Conservation (phyloP, 2,329 filamentous ascomycete species). For the Chalaropsis thielavioides region DNA sequence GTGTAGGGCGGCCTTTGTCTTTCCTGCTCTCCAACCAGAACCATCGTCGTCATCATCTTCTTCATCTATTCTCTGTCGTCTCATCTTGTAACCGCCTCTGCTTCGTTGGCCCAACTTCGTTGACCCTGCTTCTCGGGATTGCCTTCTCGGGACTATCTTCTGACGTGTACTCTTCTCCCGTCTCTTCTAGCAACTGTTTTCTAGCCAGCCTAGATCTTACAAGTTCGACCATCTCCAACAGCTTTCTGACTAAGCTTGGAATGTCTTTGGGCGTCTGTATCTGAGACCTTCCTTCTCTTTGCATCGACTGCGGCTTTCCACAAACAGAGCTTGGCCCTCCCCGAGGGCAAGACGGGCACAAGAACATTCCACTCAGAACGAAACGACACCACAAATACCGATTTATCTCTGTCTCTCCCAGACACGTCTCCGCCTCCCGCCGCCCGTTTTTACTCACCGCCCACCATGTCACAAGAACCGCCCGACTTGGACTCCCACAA, state of each 20-base stretch:
- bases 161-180: too few species aligned
- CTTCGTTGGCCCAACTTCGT: not conserved
- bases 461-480: not conserved
- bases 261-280: not conserved
- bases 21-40: not conserved
- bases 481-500: conserved; percentile 9
- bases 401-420: not conserved
- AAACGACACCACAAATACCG: not conserved
- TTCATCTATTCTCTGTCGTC: not conserved
- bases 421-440: not conserved
- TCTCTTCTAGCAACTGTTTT: too few species aligned
- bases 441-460: not conserved
- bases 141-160: too few species aligned
- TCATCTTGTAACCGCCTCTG: not conserved
- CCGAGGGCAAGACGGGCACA: not conserved
- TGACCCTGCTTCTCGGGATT: too few species aligned
- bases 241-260: not conserved
- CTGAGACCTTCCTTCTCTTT: not conserved
- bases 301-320: not conserved
- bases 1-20: not conserved
- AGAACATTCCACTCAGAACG: not conserved
- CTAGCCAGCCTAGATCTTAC: not conserved
- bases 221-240: not conserved
- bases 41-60: not conserved
- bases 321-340: not conserved